Percentiles rank a stretch among this genome's conserved stretches.
phyloP scores from a whole-genome alignment of 2,329 filamentous ascomycete species.

The Peltaster fructicola region DNA sequence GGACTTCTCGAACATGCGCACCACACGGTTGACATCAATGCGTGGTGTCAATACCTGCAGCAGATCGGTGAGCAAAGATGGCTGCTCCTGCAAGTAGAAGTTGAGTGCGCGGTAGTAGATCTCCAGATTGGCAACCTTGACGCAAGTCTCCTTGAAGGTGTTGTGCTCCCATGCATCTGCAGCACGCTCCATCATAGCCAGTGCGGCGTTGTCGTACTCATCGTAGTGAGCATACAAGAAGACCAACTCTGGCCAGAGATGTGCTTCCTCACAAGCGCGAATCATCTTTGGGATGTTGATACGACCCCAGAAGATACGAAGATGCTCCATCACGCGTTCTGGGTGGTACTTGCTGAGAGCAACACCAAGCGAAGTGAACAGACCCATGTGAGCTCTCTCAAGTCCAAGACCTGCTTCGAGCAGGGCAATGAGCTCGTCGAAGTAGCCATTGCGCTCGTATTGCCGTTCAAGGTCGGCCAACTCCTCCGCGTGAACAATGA shows the following conservation, averaged over 20 bases:
- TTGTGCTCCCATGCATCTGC: conserved; percentile 98
- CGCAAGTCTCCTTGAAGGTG: conserved; percentile 95
- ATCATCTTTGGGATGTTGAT: conserved; percentile 99
- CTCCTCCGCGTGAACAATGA: conserved; percentile 95
- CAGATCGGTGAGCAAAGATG: conserved; percentile 85
- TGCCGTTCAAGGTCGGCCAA: conserved; percentile 83
- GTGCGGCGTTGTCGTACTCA: conserved; percentile 89
- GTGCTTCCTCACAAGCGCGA: conserved; percentile 77
- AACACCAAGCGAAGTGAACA: conserved; percentile 89
- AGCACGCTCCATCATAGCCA: conserved; percentile 94
- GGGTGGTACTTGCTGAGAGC: conserved; percentile 89
- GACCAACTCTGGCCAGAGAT: conserved; percentile 91
- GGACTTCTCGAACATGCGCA: conserved; percentile 96
- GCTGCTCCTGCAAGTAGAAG: conserved; percentile 96
- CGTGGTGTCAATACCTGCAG: conserved; percentile 80
- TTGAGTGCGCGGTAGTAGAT: conserved; percentile 97
- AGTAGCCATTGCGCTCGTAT: conserved; percentile 94
- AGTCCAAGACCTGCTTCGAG: conserved; percentile 89
- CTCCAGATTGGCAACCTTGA: conserved; percentile 96
- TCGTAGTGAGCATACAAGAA: conserved; percentile 98
- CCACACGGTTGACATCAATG: conserved; percentile 97
- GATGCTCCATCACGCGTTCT: conserved; percentile 91
- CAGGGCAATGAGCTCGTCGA: conserved; percentile 88
- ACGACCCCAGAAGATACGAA: conserved; percentile 92
- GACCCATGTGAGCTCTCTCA: conserved; percentile 81